phyloP scores from a whole-genome alignment of 2,329 filamentous ascomycete genomes.

The Cladosporium sphaerospermum region DNA sequence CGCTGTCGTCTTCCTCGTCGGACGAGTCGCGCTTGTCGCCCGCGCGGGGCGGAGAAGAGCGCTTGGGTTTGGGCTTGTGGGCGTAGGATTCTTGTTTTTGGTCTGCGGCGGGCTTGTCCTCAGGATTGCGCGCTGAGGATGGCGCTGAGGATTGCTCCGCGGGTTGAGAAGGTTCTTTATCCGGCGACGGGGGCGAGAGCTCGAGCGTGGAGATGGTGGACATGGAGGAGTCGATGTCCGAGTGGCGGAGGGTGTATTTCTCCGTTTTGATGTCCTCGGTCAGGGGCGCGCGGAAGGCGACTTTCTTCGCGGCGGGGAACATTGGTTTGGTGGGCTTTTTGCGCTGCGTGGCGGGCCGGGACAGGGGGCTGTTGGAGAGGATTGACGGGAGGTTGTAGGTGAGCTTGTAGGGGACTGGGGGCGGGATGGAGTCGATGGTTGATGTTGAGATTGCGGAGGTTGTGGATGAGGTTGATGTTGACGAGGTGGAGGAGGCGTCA shows the following conservation, averaged over 20 bases:
- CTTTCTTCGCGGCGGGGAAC: conserved; percentile 53
- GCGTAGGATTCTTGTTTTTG: conserved; percentile 7
- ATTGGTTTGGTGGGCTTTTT: conserved; percentile 31
- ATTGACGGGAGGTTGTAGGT: conserved; percentile 42
- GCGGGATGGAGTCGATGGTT: conserved; percentile 30
- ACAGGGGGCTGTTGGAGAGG: conserved; percentile 40
- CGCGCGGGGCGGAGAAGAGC: conserved; percentile 15
- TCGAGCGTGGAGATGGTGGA: conserved; percentile 28
- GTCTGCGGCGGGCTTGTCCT: background rate
- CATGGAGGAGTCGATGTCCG: conserved; percentile 44
- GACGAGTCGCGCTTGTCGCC: conserved; percentile 42
- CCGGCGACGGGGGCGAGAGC: conserved; percentile 16
- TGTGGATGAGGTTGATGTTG: conserved; percentile 30
- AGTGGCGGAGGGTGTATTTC: conserved; percentile 50
- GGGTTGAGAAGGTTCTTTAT: background rate
- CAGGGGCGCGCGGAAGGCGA: conserved; percentile 50
- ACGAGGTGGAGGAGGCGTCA: conserved; percentile 13
- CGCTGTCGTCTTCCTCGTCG: conserved; percentile 43
- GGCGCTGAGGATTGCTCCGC: background rate
- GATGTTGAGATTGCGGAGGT: conserved; percentile 27
- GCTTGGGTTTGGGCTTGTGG: background rate
- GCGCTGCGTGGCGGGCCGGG: conserved; percentile 21
- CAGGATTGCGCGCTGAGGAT: background rate
- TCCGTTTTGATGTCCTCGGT: conserved; percentile 55
- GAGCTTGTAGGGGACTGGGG: conserved; percentile 40